Base-by-base conservation (phyloP, 2,329 filamentous ascomycete species). In the Aspergillus spinulosporus region DNA sequence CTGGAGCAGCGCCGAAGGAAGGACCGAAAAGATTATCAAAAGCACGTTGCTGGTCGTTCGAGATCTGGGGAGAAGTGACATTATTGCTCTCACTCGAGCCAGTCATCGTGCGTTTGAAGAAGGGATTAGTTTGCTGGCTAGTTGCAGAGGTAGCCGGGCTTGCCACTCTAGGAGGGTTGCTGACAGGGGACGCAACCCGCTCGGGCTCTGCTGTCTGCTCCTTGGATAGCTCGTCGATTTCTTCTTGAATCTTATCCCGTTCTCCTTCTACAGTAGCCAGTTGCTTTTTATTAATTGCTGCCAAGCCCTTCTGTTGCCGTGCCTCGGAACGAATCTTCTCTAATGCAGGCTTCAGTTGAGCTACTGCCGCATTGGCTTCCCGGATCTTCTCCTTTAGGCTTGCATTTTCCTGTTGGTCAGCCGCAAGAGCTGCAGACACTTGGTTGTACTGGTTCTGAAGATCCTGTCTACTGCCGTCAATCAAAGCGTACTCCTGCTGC, bases 281-380 rank as follows among this genome's bases (percentile, higher is more conserved):
- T 76, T 99, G 94, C 78, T 99, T 99, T 81, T 95, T 97, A 78
- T 97, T 97, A 77, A 99, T 99, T 43, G 94, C 92, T 31, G 96
- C 93, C 62, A 97, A 81, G 14, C 94, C 94, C 77, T 96, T 97
- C 70, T 97, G 92, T 73, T 97, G 94, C 42, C 94, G 87, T 28
- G 92, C 92, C 65, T 97, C 92, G 9, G 88, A 90, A 72, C 89
- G 92, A 66, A 96, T 82, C 79, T 97, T 97, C 72, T 99, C 94
- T 51, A 99, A 85, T 63, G 93, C 88, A 32, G 92, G 92, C 73
- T 92, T 95, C 40, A 97, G 78, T 73, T 92, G 88, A 14, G 85
- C 82, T 64, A 96, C 87, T 73, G 96, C 91, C 9, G 84, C 82
- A 68, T 96, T 99, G 43, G 91, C 83, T 51, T 87, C 82, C 32